Evolutionary conservation across 2,329 filamentous ascomycete species (phyloP).

Genomic region (Penicillium sp.): DNA sequence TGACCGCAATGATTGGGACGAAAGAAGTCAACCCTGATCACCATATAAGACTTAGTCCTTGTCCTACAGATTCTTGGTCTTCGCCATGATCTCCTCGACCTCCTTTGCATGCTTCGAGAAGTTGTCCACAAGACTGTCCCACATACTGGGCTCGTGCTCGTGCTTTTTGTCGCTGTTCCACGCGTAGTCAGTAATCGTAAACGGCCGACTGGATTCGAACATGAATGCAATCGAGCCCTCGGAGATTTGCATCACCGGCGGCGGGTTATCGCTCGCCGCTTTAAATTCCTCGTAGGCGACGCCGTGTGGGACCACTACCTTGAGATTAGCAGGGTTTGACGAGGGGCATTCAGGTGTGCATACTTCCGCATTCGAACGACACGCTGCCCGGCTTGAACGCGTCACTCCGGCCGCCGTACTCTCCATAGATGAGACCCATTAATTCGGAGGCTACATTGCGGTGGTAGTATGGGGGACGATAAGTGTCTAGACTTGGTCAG

Average conservation of each 20-base stretch:
- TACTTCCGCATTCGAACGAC: slow-evolving; percentile 38
- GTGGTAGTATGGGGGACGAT: slow-evolving; percentile 44
- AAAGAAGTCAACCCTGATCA: background rate
- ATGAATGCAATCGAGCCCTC: slow-evolving; percentile 36
- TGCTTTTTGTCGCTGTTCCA: slow-evolving; percentile 41
- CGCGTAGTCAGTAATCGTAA: slow-evolving; percentile 37
- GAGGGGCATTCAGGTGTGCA: slow-evolving; percentile 1
- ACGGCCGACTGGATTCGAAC: slow-evolving; percentile 36
- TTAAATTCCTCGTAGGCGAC: slow-evolving; percentile 38
- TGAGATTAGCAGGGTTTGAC: slow-evolving; percentile 1
- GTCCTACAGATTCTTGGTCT: slow-evolving; percentile 12
- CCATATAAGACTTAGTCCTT: background rate
- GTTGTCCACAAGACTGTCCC: slow-evolving; percentile 55
- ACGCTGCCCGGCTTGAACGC: slow-evolving; percentile 35
- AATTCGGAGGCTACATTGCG: slow-evolving; percentile 42
- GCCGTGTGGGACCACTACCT: slow-evolving; percentile 36
- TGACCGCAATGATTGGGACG: background rate
- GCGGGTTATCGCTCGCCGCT: slow-evolving; percentile 26
- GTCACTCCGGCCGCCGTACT: slow-evolving; percentile 36
- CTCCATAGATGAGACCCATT: slow-evolving; percentile 40
- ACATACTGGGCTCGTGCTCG: slow-evolving; percentile 53
- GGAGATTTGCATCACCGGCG: slow-evolving; percentile 33
- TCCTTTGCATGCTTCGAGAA: slow-evolving; percentile 50
- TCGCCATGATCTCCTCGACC: slow-evolving; percentile 45
- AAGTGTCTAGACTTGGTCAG: slow-evolving; percentile 31